A percentile compares a stretch with the other conserved stretches of the same genome.
Conservation (phyloP, 495 filamentous ascomycete species). For the Penicillium odoratum region DNA sequence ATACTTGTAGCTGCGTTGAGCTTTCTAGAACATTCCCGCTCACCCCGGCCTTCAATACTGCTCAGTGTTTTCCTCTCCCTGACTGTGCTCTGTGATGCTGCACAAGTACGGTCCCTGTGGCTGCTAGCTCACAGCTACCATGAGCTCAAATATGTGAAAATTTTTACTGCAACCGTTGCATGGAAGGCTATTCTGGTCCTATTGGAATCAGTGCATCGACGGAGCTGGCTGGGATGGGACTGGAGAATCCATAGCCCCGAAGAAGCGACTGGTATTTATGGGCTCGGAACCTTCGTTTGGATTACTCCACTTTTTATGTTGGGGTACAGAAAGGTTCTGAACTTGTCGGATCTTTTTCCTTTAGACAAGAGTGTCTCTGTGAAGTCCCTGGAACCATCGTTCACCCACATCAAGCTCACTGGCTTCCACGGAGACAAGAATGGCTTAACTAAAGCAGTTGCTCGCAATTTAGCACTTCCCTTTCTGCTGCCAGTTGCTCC, state of each 20-base stretch:
- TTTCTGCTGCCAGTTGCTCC: background rate
- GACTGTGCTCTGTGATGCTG: slow-evolving; percentile 3
- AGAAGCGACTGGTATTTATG: background rate
- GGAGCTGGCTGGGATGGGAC: slow-evolving; percentile 1
- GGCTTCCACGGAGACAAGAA: background rate
- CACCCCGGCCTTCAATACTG: slow-evolving; percentile 1
- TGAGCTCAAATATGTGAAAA: background rate
- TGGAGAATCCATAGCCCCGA: slow-evolving; percentile 1
- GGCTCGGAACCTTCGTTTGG: slow-evolving; percentile 1
- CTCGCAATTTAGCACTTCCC: background rate
- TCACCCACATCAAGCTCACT: background rate
- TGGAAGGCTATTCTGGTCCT: background rate
- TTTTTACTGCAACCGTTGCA: background rate
- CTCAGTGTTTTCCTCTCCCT: slow-evolving; percentile 1
- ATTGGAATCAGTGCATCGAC: background rate
- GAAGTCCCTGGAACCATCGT: background rate
- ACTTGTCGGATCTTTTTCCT: slow-evolving; percentile 2
- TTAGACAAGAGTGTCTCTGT: background rate
- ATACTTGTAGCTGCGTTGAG: background rate
- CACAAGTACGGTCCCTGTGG: slow-evolving; percentile 3
- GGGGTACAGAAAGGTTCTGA: slow-evolving; percentile 1
- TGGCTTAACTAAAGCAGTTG: background rate
- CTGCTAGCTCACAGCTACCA: background rate
- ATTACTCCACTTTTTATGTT: background rate
- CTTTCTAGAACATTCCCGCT: slow-evolving; percentile 5